Evolutionary conservation across 2,329 filamentous ascomycete genomes (phyloP), one percentile per base, ranked within the genome.

Genomic region (Microsporum ferrugineum): DNA sequence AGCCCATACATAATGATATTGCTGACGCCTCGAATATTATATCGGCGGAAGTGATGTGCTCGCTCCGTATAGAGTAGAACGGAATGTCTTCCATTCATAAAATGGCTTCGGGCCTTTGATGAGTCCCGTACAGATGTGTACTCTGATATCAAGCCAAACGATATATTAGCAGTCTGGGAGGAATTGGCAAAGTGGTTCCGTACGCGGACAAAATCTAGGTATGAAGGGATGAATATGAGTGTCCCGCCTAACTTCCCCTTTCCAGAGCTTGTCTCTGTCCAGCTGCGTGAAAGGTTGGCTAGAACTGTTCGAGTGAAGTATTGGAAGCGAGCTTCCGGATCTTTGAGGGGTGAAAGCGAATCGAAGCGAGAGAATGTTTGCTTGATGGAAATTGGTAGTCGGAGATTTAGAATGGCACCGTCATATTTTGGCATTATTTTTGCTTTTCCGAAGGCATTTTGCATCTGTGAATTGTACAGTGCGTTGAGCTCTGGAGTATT

Each of bases 31-130:
- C 84, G 82, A 60, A 99, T 80, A 66, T 84, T 82, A 70, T 94
- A 91, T n/a, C 94, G 82, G 57, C 90, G 85, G 79, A 97, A 97
- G 74, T 99, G 94, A 75, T 99, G 94, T n/a, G 91, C 89, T 62
- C 94, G 86, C 72, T 95, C 92, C 1, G 91, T 95, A 76, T 97
- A 99, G 14, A 99, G 78, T 43, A 99, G 76, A 17, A 97, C 82
- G 23, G 84, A 84, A 71, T 96, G 88, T 14, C 91, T 82, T 3
- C 91, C 94, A 43, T 79, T 88, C 65, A 90, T 77, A 75, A 99
- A 97, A 71, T 96, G 89, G 10, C 88, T 91, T 29, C 92, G 82
- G 6, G 92, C 90, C 43, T 92, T 85, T 47, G 89, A 87, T 34
- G 91, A 87, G 65, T 95, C 90, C 5, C 85, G 82, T 5, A 87